phyloP scores from a whole-genome alignment of 2,329 filamentous ascomycete genomes.

The Fusarium hainanense region DNA sequence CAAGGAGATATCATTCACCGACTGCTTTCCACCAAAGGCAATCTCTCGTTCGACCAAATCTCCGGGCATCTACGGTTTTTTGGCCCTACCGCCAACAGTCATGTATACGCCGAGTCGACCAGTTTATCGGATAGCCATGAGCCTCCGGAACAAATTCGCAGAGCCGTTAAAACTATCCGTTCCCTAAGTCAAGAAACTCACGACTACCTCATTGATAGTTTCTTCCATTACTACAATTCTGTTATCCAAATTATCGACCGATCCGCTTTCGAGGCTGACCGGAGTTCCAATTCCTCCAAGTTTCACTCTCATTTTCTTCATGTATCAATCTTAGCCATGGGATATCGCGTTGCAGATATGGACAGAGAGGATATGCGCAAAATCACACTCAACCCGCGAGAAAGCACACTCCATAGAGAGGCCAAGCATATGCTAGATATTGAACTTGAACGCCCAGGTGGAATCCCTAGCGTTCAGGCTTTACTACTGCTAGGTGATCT shows the following conservation, averaged over 20 bases:
- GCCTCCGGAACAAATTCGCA: slow-evolving; percentile 57
- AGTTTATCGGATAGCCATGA: slow-evolving; percentile 52
- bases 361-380: slow-evolving; percentile 60
- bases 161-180: slow-evolving; percentile 61
- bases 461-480: slow-evolving; percentile 64
- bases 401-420: slow-evolving; percentile 64
- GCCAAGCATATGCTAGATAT: slow-evolving; percentile 65
- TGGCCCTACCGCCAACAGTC: slow-evolving; percentile 64
- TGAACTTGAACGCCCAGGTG: slow-evolving; percentile 63
- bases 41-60: slow-evolving; percentile 63
- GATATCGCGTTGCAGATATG: slow-evolving; percentile 63
- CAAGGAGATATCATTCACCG: slow-evolving; percentile 61
- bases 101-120: slow-evolving; percentile 59
- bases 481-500: slow-evolving; percentile 63
- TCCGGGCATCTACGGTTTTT: slow-evolving; percentile 64
- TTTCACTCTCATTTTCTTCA: slow-evolving; percentile 66
- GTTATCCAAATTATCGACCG: slow-evolving; percentile 62
- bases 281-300: slow-evolving; percentile 57
- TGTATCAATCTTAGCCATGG: slow-evolving; percentile 63
- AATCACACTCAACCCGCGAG: slow-evolving; percentile 58
- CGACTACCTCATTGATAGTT: slow-evolving; percentile 63
- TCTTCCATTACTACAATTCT: slow-evolving; percentile 64
- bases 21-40: slow-evolving; percentile 61
- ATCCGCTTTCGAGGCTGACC: slow-evolving; percentile 60
- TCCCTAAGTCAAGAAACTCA: slow-evolving; percentile 59